Base-by-base conservation (phyloP, 192 early-diverging fungal species). In the Backusella liffmaniae region DNA sequence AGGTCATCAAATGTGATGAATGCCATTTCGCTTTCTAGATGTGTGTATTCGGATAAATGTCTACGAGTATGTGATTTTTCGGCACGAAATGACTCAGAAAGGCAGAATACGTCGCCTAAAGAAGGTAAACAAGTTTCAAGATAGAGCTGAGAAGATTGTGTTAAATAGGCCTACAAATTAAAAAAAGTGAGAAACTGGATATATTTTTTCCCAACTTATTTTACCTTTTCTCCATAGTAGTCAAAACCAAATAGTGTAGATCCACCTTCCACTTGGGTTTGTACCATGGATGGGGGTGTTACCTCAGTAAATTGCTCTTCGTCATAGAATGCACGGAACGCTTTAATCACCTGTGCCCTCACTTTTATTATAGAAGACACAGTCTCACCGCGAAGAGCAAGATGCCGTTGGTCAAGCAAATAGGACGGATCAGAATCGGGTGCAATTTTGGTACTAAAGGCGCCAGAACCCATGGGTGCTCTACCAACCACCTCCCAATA, bases 181-280 rank as follows among this genome's bases (percentile, higher is more conserved):
- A 12, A 23, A 53, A 53, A 5, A 5, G 49, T 5, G 5, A n/a
- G 16, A 5, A 29, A 4, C 15, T 15, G 18, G 23, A 10, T 3
- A 32, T 32, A 53, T 16, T 8, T 75, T 41, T 23, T 15, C 6
- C 35, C 69, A 29, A 18, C 30, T 53, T 32, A 66, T 73, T 34
- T 26, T 79, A 91, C 90, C 80, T 92, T 84, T 80, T 98, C 94
- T 32, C 95, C 97, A 77, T 99, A 99, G 86, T 99, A 99, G 79
- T 98, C 84, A 80, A 99, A 93, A 42, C 86, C 84, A 70, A 99
- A 99, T 70, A 99, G 86, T 13, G 97, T 99, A 53, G 91, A 91
- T 5, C 98, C 98, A 66, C 98, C 98, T 86, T 99, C 98, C 18
- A 98, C 97, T 82, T 98, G 96, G 53, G 97, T 99, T 87, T 99